phyloP scores from a whole-genome alignment of 768 basidiomycete genomes.

The Leccinum uliginosum region DNA sequence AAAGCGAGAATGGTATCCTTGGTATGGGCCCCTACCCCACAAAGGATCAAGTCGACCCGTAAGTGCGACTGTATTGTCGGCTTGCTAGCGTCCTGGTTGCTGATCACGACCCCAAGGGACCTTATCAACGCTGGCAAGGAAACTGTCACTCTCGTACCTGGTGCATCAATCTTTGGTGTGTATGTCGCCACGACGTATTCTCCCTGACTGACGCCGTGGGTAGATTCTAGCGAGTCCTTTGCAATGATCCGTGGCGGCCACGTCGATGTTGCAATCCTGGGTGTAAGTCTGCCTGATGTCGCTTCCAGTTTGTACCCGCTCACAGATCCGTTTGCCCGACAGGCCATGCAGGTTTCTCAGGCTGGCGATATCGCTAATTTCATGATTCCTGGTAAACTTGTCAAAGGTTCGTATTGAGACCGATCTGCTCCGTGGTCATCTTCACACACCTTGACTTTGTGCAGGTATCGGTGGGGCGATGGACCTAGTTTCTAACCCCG shows the following conservation, averaged over 20 bases:
- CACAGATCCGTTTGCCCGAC: slow-evolving; percentile 2
- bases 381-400: slow-evolving; percentile 95
- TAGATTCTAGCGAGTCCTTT: slow-evolving; percentile 87
- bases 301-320: background rate
- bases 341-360: slow-evolving; percentile 95
- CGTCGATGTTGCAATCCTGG: slow-evolving; percentile 89
- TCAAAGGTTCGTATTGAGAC: slow-evolving; percentile 51
- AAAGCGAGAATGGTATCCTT: slow-evolving; percentile 88
- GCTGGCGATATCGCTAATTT: slow-evolving; percentile 95
- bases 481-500: slow-evolving; percentile 95
- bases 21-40: slow-evolving; percentile 92
- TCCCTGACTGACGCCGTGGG: background rate
- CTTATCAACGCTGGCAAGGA: slow-evolving; percentile 95
- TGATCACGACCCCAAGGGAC: slow-evolving; percentile 46
- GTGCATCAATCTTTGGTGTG: slow-evolving; percentile 86
- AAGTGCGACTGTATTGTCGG: slow-evolving; percentile 28
- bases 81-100: background rate
- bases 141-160: slow-evolving; percentile 88
- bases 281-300: slow-evolving; percentile 45
- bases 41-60: slow-evolving; percentile 76
- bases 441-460: slow-evolving; percentile 4
- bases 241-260: slow-evolving; percentile 98
- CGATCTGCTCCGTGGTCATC: background rate
- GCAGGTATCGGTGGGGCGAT: slow-evolving; percentile 92
- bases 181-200: background rate